Conservation (phyloP, 164 flowering plant genomes). For the Vitis rotundifolia region DNA sequence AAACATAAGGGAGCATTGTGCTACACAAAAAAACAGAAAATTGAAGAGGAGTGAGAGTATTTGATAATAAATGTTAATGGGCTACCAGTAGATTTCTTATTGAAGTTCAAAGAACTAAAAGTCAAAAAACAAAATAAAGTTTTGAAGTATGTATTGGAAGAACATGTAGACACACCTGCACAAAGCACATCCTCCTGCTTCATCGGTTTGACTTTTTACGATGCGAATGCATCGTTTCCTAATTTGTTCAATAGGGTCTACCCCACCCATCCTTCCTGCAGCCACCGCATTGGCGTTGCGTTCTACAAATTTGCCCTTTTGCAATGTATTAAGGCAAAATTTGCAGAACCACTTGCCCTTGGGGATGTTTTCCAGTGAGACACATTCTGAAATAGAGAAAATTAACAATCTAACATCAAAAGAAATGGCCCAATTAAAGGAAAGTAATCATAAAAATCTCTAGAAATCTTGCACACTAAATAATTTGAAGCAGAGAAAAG, state of each 20-base stretch:
- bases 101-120: too few species aligned
- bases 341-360: constrained; percentile 69
- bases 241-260: constrained; percentile 72
- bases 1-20: neutral
- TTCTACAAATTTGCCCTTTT: constrained; percentile 54
- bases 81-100: too few species aligned
- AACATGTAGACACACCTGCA: constrained; percentile 62
- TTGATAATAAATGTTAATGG: too few species aligned
- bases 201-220: constrained; percentile 43
- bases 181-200: constrained; percentile 62
- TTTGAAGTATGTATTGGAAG: too few species aligned
- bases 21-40: neutral
- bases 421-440: neutral
- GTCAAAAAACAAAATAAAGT: too few species aligned
- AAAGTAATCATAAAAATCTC: neutral
- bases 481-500: too few species aligned
- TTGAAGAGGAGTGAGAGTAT: neutral
- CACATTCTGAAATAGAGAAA: constrained; percentile 57
- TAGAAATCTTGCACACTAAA: neutral
- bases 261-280: constrained; percentile 76
- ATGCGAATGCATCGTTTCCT: constrained; percentile 70
- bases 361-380: constrained; percentile 46
- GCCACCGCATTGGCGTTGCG: constrained; percentile 71
- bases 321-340: constrained; percentile 52
- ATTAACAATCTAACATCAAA: neutral